phyloP scores from a whole-genome alignment of 2,329 filamentous ascomycete species.

The Exophiala calicioides region DNA sequence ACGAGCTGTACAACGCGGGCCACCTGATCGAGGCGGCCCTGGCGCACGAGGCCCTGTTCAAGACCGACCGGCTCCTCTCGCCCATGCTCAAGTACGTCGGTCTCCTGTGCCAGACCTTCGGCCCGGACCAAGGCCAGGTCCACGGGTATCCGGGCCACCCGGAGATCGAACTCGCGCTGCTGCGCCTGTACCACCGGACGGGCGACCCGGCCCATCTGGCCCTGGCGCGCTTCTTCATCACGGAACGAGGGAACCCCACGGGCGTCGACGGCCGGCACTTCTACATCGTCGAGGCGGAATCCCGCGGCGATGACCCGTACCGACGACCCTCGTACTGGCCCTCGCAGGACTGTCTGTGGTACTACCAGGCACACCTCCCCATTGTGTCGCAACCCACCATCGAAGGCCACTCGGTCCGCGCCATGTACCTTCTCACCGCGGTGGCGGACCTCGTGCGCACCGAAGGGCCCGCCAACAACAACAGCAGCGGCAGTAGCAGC shows the following conservation, averaged over 20 bases:
- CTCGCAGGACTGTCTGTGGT: slow-evolving; percentile 43
- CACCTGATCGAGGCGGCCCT: slow-evolving; percentile 64
- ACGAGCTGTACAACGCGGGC: slow-evolving; percentile 64
- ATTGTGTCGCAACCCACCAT: slow-evolving; percentile 57
- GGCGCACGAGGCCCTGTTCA: slow-evolving; percentile 56
- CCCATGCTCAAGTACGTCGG: slow-evolving; percentile 58
- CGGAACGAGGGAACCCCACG: slow-evolving; percentile 57
- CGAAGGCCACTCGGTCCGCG: slow-evolving; percentile 62
- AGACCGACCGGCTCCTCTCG: slow-evolving; percentile 54
- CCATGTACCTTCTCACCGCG: slow-evolving; percentile 62
- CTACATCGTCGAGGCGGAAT: slow-evolving; percentile 56
- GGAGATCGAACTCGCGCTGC: slow-evolving; percentile 54
- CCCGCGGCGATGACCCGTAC: slow-evolving; percentile 53
- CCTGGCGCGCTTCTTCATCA: slow-evolving; percentile 59
- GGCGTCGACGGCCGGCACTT: slow-evolving; percentile 55
- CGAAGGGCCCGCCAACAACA: slow-evolving; percentile 28
- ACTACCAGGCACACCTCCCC: slow-evolving; percentile 59
- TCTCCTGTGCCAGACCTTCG: slow-evolving; percentile 55
- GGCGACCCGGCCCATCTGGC: slow-evolving; percentile 42
- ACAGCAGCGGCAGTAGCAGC: too few species aligned
- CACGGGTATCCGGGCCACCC: slow-evolving; percentile 64
- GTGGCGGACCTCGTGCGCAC: slow-evolving; percentile 54
- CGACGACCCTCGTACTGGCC: slow-evolving; percentile 49
- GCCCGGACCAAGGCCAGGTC: slow-evolving; percentile 50
- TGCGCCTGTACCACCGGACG: slow-evolving; percentile 49